Base-by-base conservation (phyloP, 2,329 filamentous ascomycete genomes). In the Didymosphaeria variabile region DNA sequence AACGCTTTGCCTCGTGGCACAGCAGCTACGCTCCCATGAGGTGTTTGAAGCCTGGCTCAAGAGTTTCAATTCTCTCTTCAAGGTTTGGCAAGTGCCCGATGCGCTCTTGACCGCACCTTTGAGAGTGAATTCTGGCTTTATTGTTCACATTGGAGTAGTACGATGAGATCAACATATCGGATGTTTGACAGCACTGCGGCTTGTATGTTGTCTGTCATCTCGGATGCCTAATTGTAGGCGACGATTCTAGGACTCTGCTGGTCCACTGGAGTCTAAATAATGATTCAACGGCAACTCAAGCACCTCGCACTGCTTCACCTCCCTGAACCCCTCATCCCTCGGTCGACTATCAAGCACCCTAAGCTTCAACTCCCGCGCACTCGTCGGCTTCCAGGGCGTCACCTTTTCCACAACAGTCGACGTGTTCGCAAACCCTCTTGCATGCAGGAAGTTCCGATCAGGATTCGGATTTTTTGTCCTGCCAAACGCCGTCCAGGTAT, bases 21-120 rank as follows among this genome's bases (percentile, higher is more conserved):
- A 98, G 81, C 94, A 98, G 78, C 86, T 97, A 52, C 88, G 95
- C 32, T 90, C 92, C 31, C 87, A 91, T 2, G 90, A 94, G 36
- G 92, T 98, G 6, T 95, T 98, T 69, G 90, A 94, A 69, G 81
- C 84, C 15, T 98, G 94, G 92, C 79, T 97, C 52, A 82, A 82
- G 63, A 86, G 86, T 55, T 94, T 97, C 66, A 79, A 86, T 61
- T 75, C 75, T 34, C 74, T 77, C 9, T 98, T 98, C 71, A 82
- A 83, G 12, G 88, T 90, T 8, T 98, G 93, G 92, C 85, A 91
- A 59, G 78, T 97, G 6, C 87, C 88, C 0, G 89, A 93, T 71
- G 79, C 82, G 38, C 77, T 86, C 38, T 72, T 96, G 53, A 86
- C 84, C 0, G 76, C 81, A 15, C 86, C 83, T 1, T 75, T 97